Conservation (phyloP, 78 protist species). For the Dictyostelium capitatum region DNA sequence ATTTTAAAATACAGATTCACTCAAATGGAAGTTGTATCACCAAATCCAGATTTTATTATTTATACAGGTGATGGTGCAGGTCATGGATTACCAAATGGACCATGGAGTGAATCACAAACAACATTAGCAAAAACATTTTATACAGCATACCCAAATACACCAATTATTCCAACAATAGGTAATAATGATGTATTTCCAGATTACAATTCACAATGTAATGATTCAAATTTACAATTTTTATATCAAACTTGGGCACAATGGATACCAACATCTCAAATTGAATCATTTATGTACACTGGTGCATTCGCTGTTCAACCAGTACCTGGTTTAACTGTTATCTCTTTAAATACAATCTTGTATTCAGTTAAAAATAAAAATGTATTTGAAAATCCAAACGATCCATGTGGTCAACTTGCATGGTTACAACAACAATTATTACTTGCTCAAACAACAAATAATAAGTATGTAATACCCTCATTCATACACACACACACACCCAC, state of each 20-base stretch:
- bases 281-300: conserved; percentile 26
- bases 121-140: conserved; percentile 25
- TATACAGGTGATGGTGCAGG: conserved; percentile 77
- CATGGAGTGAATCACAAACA: conserved; percentile 42
- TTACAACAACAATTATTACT: conserved; percentile 9
- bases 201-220: conserved; percentile 66
- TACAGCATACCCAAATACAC: neutral
- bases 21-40: conserved; percentile 1
- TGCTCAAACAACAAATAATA: conserved; percentile 10
- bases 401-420: conserved; percentile 78
- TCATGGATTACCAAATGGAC: conserved; percentile 38
- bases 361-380: conserved; percentile 20
- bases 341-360: conserved; percentile 64
- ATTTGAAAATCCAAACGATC: conserved; percentile 36
- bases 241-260: conserved; percentile 41
- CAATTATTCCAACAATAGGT: conserved; percentile 69
- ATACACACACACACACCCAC: too few species aligned
- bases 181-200: conserved; percentile 82
- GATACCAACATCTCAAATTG: conserved; percentile 47
- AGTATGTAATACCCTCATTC: neutral
- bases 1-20: neutral
- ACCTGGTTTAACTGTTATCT: conserved; percentile 24
- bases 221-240: conserved; percentile 45
- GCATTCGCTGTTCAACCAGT: conserved; percentile 30
- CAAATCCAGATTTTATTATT: conserved; percentile 56